Conservation (phyloP, 1,284 basidiomycete genomes). For the Agroathelia rolfsii region DNA sequence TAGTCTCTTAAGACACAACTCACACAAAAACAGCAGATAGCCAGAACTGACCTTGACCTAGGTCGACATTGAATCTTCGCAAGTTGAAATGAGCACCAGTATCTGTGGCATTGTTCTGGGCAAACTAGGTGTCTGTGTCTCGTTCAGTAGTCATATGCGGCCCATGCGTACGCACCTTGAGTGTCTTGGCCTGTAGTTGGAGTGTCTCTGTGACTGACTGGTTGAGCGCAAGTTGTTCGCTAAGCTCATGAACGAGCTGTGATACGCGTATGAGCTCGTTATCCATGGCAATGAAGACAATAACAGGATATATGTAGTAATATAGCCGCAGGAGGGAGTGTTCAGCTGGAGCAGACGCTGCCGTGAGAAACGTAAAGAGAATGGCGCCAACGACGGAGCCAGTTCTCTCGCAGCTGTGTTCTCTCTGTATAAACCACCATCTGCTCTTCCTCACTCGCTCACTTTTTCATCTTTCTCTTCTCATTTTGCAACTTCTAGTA, state of each 20-base stretch:
- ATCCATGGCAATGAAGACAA: conserved; percentile 54
- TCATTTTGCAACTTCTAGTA: no score
- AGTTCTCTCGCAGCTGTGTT: no score
- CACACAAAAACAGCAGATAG: conserved; percentile 5
- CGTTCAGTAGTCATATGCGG: conserved; percentile 4
- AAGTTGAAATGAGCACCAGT: conserved; percentile 74
- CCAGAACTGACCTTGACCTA: conserved; percentile 62
- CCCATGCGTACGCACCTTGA: conserved; percentile 54
- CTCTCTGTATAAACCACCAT: no score
- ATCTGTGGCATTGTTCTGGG: conserved; percentile 72
- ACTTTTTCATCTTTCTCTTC: no score
- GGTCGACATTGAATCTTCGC: conserved; percentile 87
- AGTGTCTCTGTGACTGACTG: conserved; percentile 69
- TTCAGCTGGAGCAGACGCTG: no score
- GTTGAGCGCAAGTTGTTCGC: conserved; percentile 83
- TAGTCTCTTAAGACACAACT: conserved; percentile 2
- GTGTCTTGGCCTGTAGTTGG: conserved; percentile 62
- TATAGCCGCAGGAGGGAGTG: no score
- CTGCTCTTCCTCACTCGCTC: no score
- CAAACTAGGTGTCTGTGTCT: conserved; percentile 14
- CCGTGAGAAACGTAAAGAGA: no score
- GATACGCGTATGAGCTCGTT: conserved; percentile 66
- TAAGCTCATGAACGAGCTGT: conserved; percentile 73
- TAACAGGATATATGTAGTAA: no score
- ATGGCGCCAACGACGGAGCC: no score